Conservation (phyloP, 129 eudicot genomes). For the Apium graveolens region DNA sequence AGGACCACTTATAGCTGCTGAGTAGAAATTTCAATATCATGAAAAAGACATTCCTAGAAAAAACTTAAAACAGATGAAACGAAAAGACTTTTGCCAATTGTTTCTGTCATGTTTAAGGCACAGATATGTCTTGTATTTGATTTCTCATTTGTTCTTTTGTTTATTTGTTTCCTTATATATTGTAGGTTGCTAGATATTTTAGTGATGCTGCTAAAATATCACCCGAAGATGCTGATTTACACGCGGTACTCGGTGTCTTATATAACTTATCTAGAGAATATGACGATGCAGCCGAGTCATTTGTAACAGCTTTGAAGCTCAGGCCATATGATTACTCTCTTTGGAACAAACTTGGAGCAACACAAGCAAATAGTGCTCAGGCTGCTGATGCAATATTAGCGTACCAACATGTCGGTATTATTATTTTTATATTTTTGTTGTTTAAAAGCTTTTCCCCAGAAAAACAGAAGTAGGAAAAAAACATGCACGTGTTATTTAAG, state of each 20-base stretch:
- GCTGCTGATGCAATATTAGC: conserved; percentile 91
- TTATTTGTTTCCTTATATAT: conserved; percentile 3
- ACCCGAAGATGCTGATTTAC: conserved; percentile 97
- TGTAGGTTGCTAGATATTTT: conserved; percentile 72
- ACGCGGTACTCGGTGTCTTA: conserved; percentile 88
- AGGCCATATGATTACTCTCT: conserved; percentile 93
- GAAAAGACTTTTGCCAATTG: neutral
- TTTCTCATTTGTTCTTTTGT: neutral
- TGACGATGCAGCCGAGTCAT: conserved; percentile 87
- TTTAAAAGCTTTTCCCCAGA: neutral
- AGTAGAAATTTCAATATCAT: neutral
- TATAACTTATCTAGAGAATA: conserved; percentile 88
- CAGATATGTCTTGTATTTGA: neutral
- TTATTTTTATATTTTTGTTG: neutral
- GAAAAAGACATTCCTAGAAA: too few species aligned
- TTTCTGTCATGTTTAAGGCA: neutral
- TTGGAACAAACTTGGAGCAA: conserved; percentile 98
- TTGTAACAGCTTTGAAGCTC: conserved; percentile 80
- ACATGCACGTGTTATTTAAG: neutral
- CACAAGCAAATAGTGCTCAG: conserved; percentile 95
- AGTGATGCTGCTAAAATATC: conserved; percentile 89
- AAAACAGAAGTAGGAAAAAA: neutral
- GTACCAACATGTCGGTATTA: conserved; percentile 55
- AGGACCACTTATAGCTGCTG: neutral
- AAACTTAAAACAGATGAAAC: neutral